These are phyloP conservation scores for Sphaerulina musiva DNA, from an alignment of 2,329 filamentous ascomycete genomes.

Conservation along the genomic window DNA sequence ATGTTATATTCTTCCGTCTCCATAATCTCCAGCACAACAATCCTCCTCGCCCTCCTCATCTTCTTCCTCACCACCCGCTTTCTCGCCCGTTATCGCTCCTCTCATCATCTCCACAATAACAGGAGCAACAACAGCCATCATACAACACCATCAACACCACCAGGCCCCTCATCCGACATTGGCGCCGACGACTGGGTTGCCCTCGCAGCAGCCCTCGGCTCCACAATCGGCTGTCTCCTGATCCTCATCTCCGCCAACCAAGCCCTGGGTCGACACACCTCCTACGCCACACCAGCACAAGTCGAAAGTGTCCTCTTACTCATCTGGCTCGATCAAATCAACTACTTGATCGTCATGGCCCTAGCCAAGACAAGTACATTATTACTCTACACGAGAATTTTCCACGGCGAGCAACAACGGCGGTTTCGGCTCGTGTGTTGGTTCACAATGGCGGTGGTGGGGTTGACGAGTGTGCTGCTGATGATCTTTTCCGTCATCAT, in stretches of 20 bases:
- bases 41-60: conserved; percentile 1
- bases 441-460: background rate
- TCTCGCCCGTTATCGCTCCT: background rate
- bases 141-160: background rate
- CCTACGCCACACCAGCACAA: background rate
- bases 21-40: conserved; percentile 3
- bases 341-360: conserved; percentile 4
- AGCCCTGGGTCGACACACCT: background rate
- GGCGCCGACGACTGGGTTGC: conserved; percentile 1
- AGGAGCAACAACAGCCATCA: background rate
- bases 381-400: conserved; percentile 3
- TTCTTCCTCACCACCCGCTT: conserved; percentile 7
- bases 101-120: background rate
- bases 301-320: background rate
- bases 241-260: conserved; percentile 4
- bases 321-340: conserved; percentile 10
- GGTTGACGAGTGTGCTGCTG: background rate
- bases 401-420: background rate
- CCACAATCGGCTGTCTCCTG: conserved; percentile 3
- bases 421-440: background rate
- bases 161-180: background rate
- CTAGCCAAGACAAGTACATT: conserved; percentile 4
- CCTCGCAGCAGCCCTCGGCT: conserved; percentile 1
- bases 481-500: conserved; percentile 2
- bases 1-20: conserved; percentile 4